Conservation (phyloP, 306 rosid species). For the Sindora glabra region DNA sequence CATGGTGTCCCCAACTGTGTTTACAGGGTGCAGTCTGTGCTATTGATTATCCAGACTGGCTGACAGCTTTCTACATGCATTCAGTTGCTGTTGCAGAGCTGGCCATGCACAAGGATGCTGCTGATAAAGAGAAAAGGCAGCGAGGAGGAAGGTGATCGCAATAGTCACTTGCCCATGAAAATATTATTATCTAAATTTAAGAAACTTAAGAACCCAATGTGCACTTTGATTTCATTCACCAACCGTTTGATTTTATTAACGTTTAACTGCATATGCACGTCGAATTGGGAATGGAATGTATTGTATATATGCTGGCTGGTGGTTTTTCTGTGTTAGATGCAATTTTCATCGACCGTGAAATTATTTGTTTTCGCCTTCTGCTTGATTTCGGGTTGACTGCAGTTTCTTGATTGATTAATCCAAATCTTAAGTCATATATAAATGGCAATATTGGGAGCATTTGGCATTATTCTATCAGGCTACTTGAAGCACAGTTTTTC, state of each 20-base stretch:
- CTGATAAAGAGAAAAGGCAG: slow-evolving; percentile 93
- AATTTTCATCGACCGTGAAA: slow-evolving; percentile 18
- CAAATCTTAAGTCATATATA: too few species aligned
- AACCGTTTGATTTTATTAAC: slow-evolving; percentile 20
- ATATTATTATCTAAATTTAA: slow-evolving; percentile 35
- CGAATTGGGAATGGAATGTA: slow-evolving; percentile 27
- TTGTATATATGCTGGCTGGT: too few species aligned
- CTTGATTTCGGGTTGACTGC: too few species aligned
- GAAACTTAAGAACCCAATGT: slow-evolving; percentile 21
- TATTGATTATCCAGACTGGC: slow-evolving; percentile 89
- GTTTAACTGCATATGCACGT: slow-evolving; percentile 32
- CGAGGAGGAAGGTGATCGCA: slow-evolving; percentile 59
- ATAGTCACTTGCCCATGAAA: slow-evolving; percentile 40
- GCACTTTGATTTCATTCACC: slow-evolving; percentile 24
- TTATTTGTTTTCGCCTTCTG: slow-evolving; percentile 27
- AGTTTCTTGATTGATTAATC: too few species aligned
- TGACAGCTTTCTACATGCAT: slow-evolving; percentile 94
- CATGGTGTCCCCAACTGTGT: slow-evolving; percentile 91
- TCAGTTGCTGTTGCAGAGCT: slow-evolving; percentile 94
- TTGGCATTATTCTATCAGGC: too few species aligned
- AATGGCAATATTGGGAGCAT: too few species aligned
- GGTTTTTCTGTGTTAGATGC: slow-evolving; percentile 15
- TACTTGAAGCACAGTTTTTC: too few species aligned
- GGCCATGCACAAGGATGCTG: slow-evolving; percentile 92
- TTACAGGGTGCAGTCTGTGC: slow-evolving; percentile 91